phyloP scores from a whole-genome alignment of 2,329 filamentous ascomycete species.

The Harringtonia aguacate region DNA sequence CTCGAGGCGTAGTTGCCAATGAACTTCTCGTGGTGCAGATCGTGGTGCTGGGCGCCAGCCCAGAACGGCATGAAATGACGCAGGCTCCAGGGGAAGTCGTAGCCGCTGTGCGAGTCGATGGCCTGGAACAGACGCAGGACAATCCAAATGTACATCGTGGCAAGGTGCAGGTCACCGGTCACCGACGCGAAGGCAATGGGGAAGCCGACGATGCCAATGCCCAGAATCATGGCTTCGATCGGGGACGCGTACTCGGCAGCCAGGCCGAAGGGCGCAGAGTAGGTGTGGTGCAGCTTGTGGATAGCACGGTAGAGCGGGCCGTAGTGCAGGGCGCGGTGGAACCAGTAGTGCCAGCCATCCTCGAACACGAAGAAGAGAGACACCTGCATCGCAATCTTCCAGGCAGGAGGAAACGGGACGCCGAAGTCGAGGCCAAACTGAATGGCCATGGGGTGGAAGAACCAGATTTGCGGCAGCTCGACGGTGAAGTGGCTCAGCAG shows the following conservation, averaged over 20 bases:
- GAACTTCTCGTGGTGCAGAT: conserved; percentile 95
- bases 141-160: conserved; percentile 99
- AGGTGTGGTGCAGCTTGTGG: conserved; percentile 99
- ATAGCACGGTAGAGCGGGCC: conserved; percentile 91
- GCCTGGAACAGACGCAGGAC: conserved; percentile 88
- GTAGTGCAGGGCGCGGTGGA: conserved; percentile 86
- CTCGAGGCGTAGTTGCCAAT: conserved; percentile 96
- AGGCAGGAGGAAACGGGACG: conserved; percentile 77
- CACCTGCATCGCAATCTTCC: conserved; percentile 86
- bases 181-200: conserved; percentile 77
- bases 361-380: conserved; percentile 91
- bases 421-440: conserved; percentile 81
- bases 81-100: conserved; percentile 96
- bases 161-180: conserved; percentile 80
- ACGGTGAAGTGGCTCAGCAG: conserved; percentile 95
- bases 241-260: conserved; percentile 96
- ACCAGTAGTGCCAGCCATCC: conserved; percentile 98
- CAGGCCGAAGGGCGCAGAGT: conserved; percentile 92
- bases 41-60: conserved; percentile 95
- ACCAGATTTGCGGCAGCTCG: conserved; percentile 96
- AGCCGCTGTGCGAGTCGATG: conserved; percentile 94
- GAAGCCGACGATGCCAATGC: conserved; percentile 70
- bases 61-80: conserved; percentile 91
- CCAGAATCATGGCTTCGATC: conserved; percentile 92
- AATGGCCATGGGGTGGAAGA: conserved; percentile 94